Conservation (phyloP, 2,329 filamentous ascomycete species). For the Periglandula ipomoeae region DNA sequence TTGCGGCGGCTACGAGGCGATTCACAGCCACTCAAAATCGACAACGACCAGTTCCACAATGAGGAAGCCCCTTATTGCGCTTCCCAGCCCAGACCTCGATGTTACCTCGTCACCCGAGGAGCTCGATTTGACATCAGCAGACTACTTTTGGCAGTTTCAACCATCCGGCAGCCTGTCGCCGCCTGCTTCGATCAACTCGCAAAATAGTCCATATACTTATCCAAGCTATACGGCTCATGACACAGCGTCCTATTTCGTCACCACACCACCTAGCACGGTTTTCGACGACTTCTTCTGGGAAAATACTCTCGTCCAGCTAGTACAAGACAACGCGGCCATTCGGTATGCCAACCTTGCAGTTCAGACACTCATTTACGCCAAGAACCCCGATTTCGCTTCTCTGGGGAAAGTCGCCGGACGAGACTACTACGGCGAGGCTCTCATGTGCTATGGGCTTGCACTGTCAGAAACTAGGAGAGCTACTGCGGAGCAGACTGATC, state of each 20-base stretch:
- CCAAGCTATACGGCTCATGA: neutral
- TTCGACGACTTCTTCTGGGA: constrained; percentile 28
- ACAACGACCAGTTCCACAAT: neutral
- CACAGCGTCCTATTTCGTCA: neutral
- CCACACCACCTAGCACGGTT: constrained; percentile 9
- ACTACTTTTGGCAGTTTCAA: constrained; percentile 5
- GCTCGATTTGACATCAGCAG: neutral
- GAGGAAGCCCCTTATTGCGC: constrained; percentile 3
- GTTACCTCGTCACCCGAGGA: constrained; percentile 8
- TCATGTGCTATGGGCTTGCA: constrained; percentile 24
- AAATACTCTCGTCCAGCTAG: constrained; percentile 24
- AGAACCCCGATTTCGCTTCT: constrained; percentile 9
- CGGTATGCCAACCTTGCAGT: constrained; percentile 28
- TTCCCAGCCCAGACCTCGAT: constrained; percentile 3
- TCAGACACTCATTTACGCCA: constrained; percentile 23
- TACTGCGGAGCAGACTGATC: constrained; percentile 9
- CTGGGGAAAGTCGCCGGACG: constrained; percentile 6
- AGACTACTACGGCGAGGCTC: constrained; percentile 21
- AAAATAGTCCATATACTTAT: neutral
- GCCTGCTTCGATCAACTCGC: constrained; percentile 5
- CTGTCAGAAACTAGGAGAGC: constrained; percentile 19
- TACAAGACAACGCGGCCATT: constrained; percentile 23
- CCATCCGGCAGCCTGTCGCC: constrained; percentile 2
- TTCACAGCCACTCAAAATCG: neutral
- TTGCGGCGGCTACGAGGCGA: constrained; percentile 22